Conservation (phyloP, 306 rosid species). For the Fagus crenata region DNA sequence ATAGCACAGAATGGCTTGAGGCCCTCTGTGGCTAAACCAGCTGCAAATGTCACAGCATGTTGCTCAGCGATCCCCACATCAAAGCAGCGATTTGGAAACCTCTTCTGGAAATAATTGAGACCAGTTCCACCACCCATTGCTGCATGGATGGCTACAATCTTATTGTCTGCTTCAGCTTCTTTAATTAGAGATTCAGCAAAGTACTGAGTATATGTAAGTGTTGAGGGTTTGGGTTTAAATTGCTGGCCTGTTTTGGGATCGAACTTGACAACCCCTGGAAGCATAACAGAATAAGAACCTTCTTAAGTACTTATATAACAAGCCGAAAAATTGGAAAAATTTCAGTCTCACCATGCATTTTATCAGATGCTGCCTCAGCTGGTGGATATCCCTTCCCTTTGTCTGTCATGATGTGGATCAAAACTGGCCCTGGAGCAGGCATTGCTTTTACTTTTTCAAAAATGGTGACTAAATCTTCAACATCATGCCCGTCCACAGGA, state of each 20-base stretch:
- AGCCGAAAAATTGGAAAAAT: conserved; percentile 16
- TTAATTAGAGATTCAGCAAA: conserved; percentile 81
- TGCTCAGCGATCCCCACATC: conserved; percentile 96
- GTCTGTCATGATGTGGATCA: conserved; percentile 84
- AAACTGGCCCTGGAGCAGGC: conserved; percentile 80
- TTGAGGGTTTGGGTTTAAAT: conserved; percentile 59
- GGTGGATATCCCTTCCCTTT: conserved; percentile 97
- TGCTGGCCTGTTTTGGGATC: conserved; percentile 84
- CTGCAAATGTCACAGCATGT: conserved; percentile 93
- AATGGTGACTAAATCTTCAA: conserved; percentile 67
- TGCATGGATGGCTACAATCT: conserved; percentile 87
- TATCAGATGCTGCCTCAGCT: conserved; percentile 79
- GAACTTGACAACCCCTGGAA: conserved; percentile 81
- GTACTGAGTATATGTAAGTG: conserved; percentile 78
- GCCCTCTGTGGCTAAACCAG: conserved; percentile 93
- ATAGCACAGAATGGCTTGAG: conserved; percentile 92
- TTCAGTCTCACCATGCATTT: conserved; percentile 75
- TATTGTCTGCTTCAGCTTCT: conserved; percentile 77
- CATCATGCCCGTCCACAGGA: conserved; percentile 83
- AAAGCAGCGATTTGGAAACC: conserved; percentile 81
- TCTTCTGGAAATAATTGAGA: conserved; percentile 81
- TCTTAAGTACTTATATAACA: conserved; percentile 7
- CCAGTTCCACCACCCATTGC: conserved; percentile 99
- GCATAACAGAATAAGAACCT: conserved; percentile 11
- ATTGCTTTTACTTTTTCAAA: conserved; percentile 61